Evolutionary conservation across 768 basidiomycete genomes (phyloP).

Genomic region (Tulasnella sp.): DNA sequence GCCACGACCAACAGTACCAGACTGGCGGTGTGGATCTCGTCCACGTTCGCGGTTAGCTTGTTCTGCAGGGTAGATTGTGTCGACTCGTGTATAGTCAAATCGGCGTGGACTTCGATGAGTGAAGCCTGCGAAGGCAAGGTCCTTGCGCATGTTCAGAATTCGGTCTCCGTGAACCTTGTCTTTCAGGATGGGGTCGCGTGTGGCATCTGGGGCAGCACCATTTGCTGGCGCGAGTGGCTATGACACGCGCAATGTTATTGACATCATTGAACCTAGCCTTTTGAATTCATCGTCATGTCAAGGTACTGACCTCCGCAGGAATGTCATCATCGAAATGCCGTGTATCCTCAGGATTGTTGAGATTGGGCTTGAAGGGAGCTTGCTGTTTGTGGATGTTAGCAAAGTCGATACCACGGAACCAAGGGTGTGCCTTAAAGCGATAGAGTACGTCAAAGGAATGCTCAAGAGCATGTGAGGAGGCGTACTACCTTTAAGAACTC

Average conservation of each 20-base stretch:
- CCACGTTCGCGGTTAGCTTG: conserved; percentile 38
- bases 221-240: conserved; percentile 85
- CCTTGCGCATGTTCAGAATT: conserved; percentile 84
- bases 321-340: conserved; percentile 94
- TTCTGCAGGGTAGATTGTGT: conserved; percentile 38
- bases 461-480: not conserved
- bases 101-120: conserved; percentile 81
- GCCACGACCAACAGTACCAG: conserved; percentile 54
- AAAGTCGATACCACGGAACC: conserved; percentile 90
- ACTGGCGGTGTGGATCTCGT: conserved; percentile 51
- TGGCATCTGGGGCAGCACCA: conserved; percentile 71
- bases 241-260: not conserved
- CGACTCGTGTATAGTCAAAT: conserved; percentile 64
- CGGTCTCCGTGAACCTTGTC: conserved; percentile 78
- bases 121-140: conserved; percentile 82
- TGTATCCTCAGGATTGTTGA: conserved; percentile 75
- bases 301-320: conserved; percentile 63
- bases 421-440: conserved; percentile 59
- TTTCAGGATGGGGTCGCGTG: conserved; percentile 79
- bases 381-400: conserved; percentile 68
- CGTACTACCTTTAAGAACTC: conserved; percentile 75
- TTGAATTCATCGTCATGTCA: conserved; percentile 21
- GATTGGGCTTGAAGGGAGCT: conserved; percentile 84
- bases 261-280: not conserved
- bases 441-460: not conserved